Base-by-base conservation (phyloP, 1,284 basidiomycete genomes). In the Ustilago curta region DNA sequence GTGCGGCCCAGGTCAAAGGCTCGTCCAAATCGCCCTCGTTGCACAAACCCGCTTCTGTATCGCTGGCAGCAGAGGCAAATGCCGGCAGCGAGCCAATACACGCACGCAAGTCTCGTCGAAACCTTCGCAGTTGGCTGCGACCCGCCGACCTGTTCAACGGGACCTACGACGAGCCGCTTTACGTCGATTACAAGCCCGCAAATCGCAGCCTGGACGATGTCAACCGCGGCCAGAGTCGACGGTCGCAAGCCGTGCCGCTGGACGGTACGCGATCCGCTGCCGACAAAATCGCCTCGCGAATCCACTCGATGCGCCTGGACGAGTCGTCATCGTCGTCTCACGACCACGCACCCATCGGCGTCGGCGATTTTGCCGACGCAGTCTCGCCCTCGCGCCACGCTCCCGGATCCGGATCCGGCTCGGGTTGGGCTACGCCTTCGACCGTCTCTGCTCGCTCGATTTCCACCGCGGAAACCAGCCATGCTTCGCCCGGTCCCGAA, bases 381-480 rank as follows among this genome's bases (percentile, higher is more conserved):
- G 52, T 45, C 29, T 47, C 54, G 1, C 58, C 14, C 0, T 58
- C 66, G 2, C n/a, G 65, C 3, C 52, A 61, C 21, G n/a, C n/a
- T n/a, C n/a, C n/a, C n/a, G 71, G 37, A 8, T 69, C 66, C 1
- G 65, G 65, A 0, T 74, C 70, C 1, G 66, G 71, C 0, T 62
- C 66, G 6, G 71, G 66, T 7, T 65, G 58, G 42, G 66, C 66
- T 1, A 69, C 71, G 8, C 66, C 71, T 1, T 62, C 62, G 6
- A 74, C 61, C 14, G 49, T 62, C 37, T 69, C 66, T 19, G 66
- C 71, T 0, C 16, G 59, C 1, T 70, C 71, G 9, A 44, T 54
- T 1, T 74, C 71, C 8, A 74, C 71, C 8, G 62, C 62, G 6
- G 71, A 74, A 32, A 74, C 71, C 8, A 65, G 62, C 27, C 54